Percentiles rank a stretch among this genome's conserved stretches.
Evolutionary conservation across 345 rosid genomes (phyloP).

Genomic region (Boechera retrofracta): DNA sequence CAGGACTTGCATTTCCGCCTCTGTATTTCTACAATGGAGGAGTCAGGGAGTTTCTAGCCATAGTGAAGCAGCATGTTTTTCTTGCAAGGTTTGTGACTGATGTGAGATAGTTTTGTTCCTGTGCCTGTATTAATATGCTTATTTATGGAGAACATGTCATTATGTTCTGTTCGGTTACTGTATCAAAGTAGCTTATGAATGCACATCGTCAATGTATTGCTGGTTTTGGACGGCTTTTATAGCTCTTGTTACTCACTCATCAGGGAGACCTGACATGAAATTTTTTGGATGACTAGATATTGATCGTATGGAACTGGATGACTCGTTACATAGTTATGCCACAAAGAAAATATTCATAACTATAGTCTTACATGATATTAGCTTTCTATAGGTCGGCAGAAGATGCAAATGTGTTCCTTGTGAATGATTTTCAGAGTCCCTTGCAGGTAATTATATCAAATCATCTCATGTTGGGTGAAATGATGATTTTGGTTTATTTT

Average conservation of each 20-base stretch:
- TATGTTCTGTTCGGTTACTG: conserved; percentile 4
- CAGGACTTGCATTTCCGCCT: conserved; percentile 95
- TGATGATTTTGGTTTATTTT: conserved; percentile 23
- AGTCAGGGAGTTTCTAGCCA: conserved; percentile 84
- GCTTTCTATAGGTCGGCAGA: conserved; percentile 75
- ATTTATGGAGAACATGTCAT: conserved; percentile 12
- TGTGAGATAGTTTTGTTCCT: not conserved
- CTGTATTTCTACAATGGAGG: conserved; percentile 97
- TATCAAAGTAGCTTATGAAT: conserved; percentile 25
- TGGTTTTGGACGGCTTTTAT: conserved; percentile 8
- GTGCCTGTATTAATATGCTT: conserved; percentile 19
- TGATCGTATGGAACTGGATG: conserved; percentile 26
- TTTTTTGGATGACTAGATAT: not conserved
- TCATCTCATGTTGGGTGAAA: conserved; percentile 7
- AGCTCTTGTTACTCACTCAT: conserved; percentile 10
- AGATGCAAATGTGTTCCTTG: conserved; percentile 87
- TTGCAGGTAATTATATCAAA: conserved; percentile 65
- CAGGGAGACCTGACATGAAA: conserved; percentile 8
- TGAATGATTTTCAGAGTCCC: conserved; percentile 87
- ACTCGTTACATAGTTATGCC: conserved; percentile 12
- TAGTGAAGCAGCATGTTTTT: conserved; percentile 77
- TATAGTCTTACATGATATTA: conserved; percentile 18
- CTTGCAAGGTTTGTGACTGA: conserved; percentile 71
- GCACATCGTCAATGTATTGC: not conserved
- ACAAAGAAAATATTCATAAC: conserved; percentile 4